Percentiles rank a stretch among this genome's conserved stretches.
Conservation (phyloP, 2,329 filamentous ascomycete genomes). For the Ramularia collo-cygni region DNA sequence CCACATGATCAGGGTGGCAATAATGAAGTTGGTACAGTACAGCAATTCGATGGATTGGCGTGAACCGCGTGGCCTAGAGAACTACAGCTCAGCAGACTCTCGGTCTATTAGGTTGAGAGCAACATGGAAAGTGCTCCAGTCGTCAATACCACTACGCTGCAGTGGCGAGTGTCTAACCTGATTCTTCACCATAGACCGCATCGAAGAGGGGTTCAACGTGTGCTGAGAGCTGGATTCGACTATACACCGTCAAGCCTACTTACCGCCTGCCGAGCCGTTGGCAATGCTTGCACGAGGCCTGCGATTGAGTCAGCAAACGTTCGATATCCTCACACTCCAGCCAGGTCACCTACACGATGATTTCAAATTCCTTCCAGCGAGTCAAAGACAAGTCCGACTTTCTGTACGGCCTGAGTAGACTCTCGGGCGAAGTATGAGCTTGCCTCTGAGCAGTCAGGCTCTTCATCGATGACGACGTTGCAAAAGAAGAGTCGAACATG, state of each 20-base stretch:
- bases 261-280: background rate
- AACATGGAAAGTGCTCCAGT: too few relatives aligned
- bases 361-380: slow-evolving; percentile 70
- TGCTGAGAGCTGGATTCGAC: too few relatives aligned
- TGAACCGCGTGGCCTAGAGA: too few relatives aligned
- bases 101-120: too few relatives aligned
- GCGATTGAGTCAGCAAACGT: slow-evolving; percentile 3
- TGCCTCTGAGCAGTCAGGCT: slow-evolving; percentile 47
- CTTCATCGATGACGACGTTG: slow-evolving; percentile 57
- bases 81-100: too few relatives aligned
- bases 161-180: too few relatives aligned
- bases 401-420: slow-evolving; percentile 65
- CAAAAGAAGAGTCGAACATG: slow-evolving; percentile 83
- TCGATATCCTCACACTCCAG: slow-evolving; percentile 29
- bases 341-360: slow-evolving; percentile 24
- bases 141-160: too few relatives aligned
- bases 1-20: too few relatives aligned
- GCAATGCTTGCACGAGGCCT: slow-evolving; percentile 22
- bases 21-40: too few relatives aligned
- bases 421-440: slow-evolving; percentile 34
- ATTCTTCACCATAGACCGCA: too few relatives aligned
- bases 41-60: too few relatives aligned
- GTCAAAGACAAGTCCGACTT: slow-evolving; percentile 60
- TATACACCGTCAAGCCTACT: background rate
- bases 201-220: too few relatives aligned